Percentiles rank a stretch among this genome's conserved stretches.
phyloP scores from a whole-genome alignment of 1,139 yeast genomes.

The Meyerozyma carpophila region DNA sequence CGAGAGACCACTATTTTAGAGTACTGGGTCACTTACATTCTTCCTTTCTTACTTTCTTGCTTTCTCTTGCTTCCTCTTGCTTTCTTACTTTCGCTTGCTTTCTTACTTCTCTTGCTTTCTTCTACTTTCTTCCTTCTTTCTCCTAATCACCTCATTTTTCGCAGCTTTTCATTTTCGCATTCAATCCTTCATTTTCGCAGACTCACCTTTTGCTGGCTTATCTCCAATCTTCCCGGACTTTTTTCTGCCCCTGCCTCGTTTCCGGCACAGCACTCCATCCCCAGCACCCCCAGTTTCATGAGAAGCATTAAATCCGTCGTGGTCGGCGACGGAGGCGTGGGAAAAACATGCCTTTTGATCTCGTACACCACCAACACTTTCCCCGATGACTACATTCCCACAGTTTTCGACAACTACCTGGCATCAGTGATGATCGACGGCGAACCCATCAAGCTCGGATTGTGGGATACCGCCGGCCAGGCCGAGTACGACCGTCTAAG shows the following conservation, averaged over 20 bases:
- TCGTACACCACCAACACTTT: constrained; percentile 91
- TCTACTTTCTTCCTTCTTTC: no score
- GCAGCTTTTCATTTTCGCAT: neutral
- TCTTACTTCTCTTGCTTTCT: no score
- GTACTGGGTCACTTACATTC: no score
- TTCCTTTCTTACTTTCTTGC: no score
- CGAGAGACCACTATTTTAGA: no score
- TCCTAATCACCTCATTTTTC: no score
- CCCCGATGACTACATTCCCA: constrained; percentile 94
- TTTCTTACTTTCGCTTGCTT: no score
- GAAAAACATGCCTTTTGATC: constrained; percentile 84
- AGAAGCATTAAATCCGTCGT: constrained; percentile 93
- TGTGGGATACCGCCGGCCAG: constrained; percentile 99
- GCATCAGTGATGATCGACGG: constrained; percentile 84
- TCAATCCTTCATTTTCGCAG: neutral
- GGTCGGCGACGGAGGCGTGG: constrained; percentile 97
- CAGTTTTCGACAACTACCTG: constrained; percentile 86
- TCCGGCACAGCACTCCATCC: neutral
- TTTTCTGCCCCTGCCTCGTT: neutral
- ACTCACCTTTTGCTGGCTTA: neutral
- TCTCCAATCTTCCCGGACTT: neutral
- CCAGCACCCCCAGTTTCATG: constrained; percentile 33
- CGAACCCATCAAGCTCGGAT: constrained; percentile 73
- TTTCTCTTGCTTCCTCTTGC: no score
- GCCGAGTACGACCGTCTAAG: constrained; percentile 88